Percentiles rank a stretch among this genome's conserved stretches.
Evolutionary conservation across 495 filamentous ascomycete genomes (phyloP).

Genomic region (Wilcoxina mikolae): DNA sequence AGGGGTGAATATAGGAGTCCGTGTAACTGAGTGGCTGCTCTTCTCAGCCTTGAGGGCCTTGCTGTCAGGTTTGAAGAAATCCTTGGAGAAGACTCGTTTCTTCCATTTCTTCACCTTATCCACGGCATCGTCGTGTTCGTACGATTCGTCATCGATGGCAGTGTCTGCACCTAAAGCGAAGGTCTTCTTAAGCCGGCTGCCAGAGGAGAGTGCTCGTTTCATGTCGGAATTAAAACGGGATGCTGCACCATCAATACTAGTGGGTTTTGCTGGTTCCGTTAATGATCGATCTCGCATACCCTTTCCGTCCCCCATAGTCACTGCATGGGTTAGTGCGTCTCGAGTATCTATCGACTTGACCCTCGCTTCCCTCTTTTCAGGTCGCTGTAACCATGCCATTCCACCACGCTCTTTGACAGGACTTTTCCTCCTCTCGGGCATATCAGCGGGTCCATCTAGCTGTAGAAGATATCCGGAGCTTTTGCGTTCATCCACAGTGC

Average conservation of each 20-base stretch:
- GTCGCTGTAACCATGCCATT: conserved; percentile 4
- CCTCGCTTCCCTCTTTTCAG: not conserved
- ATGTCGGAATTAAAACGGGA: not conserved
- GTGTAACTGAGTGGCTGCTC: not conserved
- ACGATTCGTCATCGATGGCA: not conserved
- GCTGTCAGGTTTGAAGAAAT: not conserved
- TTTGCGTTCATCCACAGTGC: conserved; percentile 1
- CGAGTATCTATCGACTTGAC: not conserved
- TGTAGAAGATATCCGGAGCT: not conserved
- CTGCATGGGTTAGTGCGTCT: not conserved
- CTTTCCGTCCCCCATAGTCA: not conserved
- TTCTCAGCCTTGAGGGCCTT: not conserved
- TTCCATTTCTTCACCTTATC: conserved; percentile 2
- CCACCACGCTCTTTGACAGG: not conserved
- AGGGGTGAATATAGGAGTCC: not conserved
- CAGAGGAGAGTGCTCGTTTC: not conserved
- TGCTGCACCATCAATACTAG: not conserved
- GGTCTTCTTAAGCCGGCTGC: not conserved
- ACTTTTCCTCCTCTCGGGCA: not conserved
- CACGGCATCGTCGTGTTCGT: not conserved
- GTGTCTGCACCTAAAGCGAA: not conserved
- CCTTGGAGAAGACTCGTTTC: conserved; percentile 4
- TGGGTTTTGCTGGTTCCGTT: not conserved
- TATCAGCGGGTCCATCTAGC: not conserved
- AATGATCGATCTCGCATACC: not conserved